Evolutionary conservation across 768 basidiomycete genomes (phyloP), one percentile per base, ranked within the genome.

Genomic region (Amylocystis lapponica): DNA sequence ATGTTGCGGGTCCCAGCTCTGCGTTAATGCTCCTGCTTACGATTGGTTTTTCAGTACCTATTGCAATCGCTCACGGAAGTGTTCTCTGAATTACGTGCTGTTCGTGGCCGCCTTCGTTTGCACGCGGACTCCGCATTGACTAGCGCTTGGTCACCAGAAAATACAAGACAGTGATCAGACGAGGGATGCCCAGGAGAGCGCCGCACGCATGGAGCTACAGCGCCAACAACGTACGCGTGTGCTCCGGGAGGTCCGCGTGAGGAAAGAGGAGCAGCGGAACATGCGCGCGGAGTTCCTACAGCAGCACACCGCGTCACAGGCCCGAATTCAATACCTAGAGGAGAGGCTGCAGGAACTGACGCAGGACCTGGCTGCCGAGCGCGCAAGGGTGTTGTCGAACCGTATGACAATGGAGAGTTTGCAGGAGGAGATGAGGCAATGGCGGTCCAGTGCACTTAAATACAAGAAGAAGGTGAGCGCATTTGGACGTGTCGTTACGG

Each of bases 381-480:
- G 44, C 4, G 39, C 40, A 10, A 42, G 41, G 11, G 21, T 43
- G 20, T 39, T 49, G 31, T 27, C 34, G 14, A 25, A 5, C 14
- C 14, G 29, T 19, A 11, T 29, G 11, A 16, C 19, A 25, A 32
- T 31, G 10, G 21, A n/a, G 17, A 25, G 22, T 12, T 22, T 49
- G 22, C 19, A 39, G 16, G 43, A 38, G 7, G 50, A 51, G 20
- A 14, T 37, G 30, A 37, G 26, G 16, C 30, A 33, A 26, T 35
- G 44, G 38, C 36, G 30, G 16, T 39, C 31, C 13, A 44, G 35
- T n/a, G 45, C 43, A 16, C 2, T 43, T 25, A 23, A 30, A 25
- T 55, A 51, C 39, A 55, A 43, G 48, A 55, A 55, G 34, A 51
- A 50, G 46, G 53, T 52, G 39, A 19, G 53, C 26, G 23, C 23